Base-by-base conservation (phyloP, 352 stramenopile species). In the Pythium brachiatum region DNA sequence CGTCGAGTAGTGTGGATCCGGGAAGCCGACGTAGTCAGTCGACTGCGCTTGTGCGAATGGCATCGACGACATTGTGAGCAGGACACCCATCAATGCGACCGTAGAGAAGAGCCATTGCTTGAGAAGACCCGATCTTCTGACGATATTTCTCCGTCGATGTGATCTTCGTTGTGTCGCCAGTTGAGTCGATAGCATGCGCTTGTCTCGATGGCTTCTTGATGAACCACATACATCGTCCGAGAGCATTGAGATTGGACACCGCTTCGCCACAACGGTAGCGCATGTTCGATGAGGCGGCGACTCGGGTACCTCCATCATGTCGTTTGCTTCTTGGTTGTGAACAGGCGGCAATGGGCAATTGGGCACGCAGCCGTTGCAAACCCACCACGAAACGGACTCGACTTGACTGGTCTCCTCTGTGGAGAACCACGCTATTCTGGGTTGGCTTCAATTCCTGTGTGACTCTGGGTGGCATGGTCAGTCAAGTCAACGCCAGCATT, bases 1-100 rank as follows among this genome's bases (percentile, higher is more conserved):
- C 0, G 50, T 68, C 9, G 81, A 88, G 56, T 92, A 90, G 1
- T 72, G 78, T 1, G 79, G 83, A 34, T 92, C 86, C 1, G 86
- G 83, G 29, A 76, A 85, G 9, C 83, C 83, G 2, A 88, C 27
- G n/a, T 83, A 66, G 8, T 71, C 63, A 4, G 74, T 88, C 3
- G 81, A 90, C 50, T 94, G 85, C 0, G 70, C 70, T 48, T 60
- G 46, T 4, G 16, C 21, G 16, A 1, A 0, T 52, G 21, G 44
- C 4, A 52, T 21, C 25, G 21, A n/a, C 9, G 11, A 7, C 11
- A 32, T 32, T 26, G 25, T 23, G 13, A n/a, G 15, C 12, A 52
- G 23, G 4, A 52, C 4, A 8, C n/a, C 18, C 23, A 52, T 52
- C 2, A 7, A 8, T 7, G 20, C 16, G 1, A 18, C 11, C 0